Evolutionary conservation across 805 yeast species (phyloP).

Genomic region (Saccharomycopsis babjevae): DNA sequence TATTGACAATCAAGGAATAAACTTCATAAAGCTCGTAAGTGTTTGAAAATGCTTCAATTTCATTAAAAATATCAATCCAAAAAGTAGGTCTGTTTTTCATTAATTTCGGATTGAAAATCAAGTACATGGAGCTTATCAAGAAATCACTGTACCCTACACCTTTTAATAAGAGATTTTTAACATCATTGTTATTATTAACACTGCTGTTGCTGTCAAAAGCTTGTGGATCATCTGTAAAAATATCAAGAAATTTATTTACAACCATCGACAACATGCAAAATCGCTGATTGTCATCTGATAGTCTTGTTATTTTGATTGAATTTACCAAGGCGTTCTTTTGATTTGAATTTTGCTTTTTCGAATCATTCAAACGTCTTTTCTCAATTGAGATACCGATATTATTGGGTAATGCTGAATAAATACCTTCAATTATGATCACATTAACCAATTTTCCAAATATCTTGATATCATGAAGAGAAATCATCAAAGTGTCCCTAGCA

Average conservation of each 20-base stretch:
- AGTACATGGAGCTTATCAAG: conserved; percentile 36
- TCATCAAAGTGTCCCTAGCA: conserved; percentile 35
- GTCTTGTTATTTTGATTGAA: neutral
- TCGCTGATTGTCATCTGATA: neutral
- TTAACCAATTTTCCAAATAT: conserved; percentile 56
- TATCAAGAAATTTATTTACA: conserved; percentile 19
- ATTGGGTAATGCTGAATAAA: conserved; percentile 50
- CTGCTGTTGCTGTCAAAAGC: neutral
- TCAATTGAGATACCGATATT: conserved; percentile 57
- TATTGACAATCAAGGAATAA: conserved; percentile 43
- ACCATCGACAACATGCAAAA: conserved; percentile 17
- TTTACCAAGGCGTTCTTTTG: conserved; percentile 6
- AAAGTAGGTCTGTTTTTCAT: conserved; percentile 5
- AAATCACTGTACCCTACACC: conserved; percentile 64
- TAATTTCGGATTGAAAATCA: conserved; percentile 28
- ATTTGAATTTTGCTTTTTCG: conserved; percentile 24
- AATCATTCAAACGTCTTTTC: conserved; percentile 45
- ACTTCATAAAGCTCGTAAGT: conserved; percentile 58
- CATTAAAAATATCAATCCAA: conserved; percentile 16
- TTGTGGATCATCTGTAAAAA: conserved; percentile 19
- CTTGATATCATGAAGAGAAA: conserved; percentile 81
- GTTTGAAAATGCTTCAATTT: conserved; percentile 37
- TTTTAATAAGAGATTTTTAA: conserved; percentile 41
- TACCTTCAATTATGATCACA: conserved; percentile 57
- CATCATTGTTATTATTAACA: conserved; percentile 29